phyloP scores from a whole-genome alignment of 345 rosid species.

The Raphanus raphanistrum region DNA sequence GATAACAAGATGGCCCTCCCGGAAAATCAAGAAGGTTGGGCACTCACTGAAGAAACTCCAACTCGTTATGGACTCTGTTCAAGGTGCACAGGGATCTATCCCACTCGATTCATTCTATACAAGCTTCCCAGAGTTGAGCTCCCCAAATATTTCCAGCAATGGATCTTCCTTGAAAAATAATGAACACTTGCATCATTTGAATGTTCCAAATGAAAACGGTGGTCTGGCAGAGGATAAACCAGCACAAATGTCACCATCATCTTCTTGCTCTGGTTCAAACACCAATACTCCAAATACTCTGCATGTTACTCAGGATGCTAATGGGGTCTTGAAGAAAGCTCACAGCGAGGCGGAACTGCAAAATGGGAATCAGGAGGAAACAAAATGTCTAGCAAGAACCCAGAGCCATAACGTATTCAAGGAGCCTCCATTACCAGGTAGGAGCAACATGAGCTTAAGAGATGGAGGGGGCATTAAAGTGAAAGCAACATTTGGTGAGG shows the following conservation, averaged over 20 bases:
- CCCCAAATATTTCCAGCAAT: constrained; percentile 52
- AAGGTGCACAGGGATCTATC: constrained; percentile 84
- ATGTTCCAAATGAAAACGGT: constrained; percentile 44
- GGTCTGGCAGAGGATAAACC: constrained; percentile 41
- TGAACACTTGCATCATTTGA: constrained; percentile 24
- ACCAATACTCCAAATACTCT: constrained; percentile 26
- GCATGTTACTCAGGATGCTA: constrained; percentile 37
- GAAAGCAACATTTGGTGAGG: constrained; percentile 68
- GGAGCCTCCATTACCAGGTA: constrained; percentile 26
- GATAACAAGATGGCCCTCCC: constrained; percentile 88
- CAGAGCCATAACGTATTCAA: background rate
- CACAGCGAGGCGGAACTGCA: constrained; percentile 31
- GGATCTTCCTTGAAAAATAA: constrained; percentile 2
- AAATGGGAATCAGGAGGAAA: constrained; percentile 35
- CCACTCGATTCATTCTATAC: constrained; percentile 77
- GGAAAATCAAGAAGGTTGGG: constrained; percentile 95
- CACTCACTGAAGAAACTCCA: constrained; percentile 89
- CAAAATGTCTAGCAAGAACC: constrained; percentile 28
- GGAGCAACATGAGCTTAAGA: constrained; percentile 22
- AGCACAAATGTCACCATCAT: constrained; percentile 35
- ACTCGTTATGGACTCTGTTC: constrained; percentile 83
- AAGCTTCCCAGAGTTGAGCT: constrained; percentile 80
- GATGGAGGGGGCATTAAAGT: constrained; percentile 42
- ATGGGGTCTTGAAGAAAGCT: constrained; percentile 50
- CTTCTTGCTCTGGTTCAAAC: constrained; percentile 68